Conservation (phyloP, 106 monocot species). For the Hemerocallis citrina region DNA sequence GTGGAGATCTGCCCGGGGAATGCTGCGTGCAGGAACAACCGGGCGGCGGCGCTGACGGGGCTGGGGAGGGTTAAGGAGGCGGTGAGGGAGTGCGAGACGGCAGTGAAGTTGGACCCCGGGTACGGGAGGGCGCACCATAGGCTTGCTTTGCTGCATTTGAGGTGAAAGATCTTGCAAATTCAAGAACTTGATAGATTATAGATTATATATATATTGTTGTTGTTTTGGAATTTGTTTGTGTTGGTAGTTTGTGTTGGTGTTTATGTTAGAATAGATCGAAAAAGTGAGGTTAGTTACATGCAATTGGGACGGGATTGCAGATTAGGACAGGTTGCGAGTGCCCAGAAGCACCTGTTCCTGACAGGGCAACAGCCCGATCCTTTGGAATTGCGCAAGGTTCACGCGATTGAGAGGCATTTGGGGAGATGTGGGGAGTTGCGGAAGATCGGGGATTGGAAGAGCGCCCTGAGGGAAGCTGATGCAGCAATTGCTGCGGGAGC, state of each 20-base stretch:
- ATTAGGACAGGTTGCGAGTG: slow-evolving; percentile 63
- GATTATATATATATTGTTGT: too few species aligned
- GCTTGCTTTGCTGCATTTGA: slow-evolving; percentile 33
- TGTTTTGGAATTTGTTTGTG: too few species aligned
- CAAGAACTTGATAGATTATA: too few species aligned
- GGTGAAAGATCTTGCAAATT: slow-evolving; percentile 58
- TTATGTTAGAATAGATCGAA: too few species aligned
- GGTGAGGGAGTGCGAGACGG: slow-evolving; percentile 57
- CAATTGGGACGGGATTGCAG: slow-evolving; percentile 54
- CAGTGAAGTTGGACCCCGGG: slow-evolving; percentile 41
- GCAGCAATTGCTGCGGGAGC: slow-evolving; percentile 68
- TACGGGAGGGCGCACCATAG: slow-evolving; percentile 44
- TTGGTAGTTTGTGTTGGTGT: too few species aligned
- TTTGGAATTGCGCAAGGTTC: slow-evolving; percentile 56
- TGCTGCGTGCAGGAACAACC: slow-evolving; percentile 57
- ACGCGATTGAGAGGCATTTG: slow-evolving; percentile 54
- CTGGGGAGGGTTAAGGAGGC: slow-evolving; percentile 62
- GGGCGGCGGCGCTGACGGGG: slow-evolving; percentile 62
- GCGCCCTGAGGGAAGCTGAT: slow-evolving; percentile 67
- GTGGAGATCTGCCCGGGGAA: slow-evolving; percentile 50
- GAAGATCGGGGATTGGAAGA: slow-evolving; percentile 78
- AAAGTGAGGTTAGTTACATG: too few species aligned
- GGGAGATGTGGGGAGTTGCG: slow-evolving; percentile 48
- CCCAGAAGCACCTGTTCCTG: slow-evolving; percentile 40
- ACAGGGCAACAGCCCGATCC: slow-evolving; percentile 36